phyloP scores from a whole-genome alignment of 1,284 basidiomycete genomes.

The Pascua sp. region DNA sequence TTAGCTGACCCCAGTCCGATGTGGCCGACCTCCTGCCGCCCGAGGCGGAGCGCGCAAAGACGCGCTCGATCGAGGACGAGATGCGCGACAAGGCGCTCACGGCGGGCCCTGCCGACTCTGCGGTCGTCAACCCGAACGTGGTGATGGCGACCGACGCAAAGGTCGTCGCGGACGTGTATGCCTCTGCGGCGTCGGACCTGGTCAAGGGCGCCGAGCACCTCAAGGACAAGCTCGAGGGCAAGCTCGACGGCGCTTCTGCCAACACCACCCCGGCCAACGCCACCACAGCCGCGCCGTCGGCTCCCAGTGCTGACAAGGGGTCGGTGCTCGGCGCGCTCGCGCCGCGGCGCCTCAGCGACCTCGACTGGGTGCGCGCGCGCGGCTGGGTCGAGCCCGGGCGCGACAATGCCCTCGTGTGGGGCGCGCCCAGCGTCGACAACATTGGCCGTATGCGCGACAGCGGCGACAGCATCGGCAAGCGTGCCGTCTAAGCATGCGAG shows the following conservation, averaged over 20 bases:
- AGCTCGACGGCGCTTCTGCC: not conserved
- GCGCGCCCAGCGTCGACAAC: conserved; percentile 36
- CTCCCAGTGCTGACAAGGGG: no score
- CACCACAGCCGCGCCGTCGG: not conserved
- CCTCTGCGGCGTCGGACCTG: no score
- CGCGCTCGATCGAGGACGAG: conserved; percentile 49
- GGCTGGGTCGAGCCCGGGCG: conserved; percentile 31
- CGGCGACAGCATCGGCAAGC: not conserved
- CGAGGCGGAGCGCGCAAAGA: conserved; percentile 34
- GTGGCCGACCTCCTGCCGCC: conserved; percentile 48
- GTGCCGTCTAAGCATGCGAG: not conserved
- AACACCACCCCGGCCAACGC: not conserved
- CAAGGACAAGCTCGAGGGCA: no score
- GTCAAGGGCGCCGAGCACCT: no score
- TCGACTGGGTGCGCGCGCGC: conserved; percentile 33
- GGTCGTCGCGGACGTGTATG: no score
- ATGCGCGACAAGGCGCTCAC: conserved; percentile 26
- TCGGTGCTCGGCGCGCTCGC: conserved; percentile 9
- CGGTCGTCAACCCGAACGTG: no score
- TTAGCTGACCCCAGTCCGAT: conserved; percentile 38
- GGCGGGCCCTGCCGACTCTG: no score
- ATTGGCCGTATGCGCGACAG: conserved; percentile 27
- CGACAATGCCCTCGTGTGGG: conserved; percentile 40
- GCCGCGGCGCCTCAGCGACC: conserved; percentile 29
- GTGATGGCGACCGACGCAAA: no score